Conservation (phyloP, 768 basidiomycete species). For the Russula abietina region DNA sequence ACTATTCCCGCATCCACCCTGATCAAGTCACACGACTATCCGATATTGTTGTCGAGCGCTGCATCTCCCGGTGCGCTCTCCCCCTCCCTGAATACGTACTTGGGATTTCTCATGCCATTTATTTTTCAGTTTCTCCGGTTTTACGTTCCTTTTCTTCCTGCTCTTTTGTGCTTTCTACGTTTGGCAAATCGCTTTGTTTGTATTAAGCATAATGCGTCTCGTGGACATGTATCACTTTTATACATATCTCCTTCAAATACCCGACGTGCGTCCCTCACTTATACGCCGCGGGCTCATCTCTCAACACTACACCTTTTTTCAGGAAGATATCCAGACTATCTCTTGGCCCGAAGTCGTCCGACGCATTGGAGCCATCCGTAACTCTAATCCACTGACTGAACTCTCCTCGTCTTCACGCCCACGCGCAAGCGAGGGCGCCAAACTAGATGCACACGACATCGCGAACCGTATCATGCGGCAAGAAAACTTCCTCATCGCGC, state of each 20-base stretch:
- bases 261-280: constrained; percentile 58
- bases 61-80: constrained; percentile 68
- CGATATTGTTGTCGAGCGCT: constrained; percentile 76
- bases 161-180: constrained; percentile 82
- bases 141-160: constrained; percentile 77
- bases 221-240: constrained; percentile 96
- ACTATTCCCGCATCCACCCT: constrained; percentile 74
- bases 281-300: constrained; percentile 19
- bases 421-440: constrained; percentile 66
- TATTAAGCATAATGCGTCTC: constrained; percentile 66
- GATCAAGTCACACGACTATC: constrained; percentile 63
- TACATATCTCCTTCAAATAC: constrained; percentile 87
- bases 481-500: constrained; percentile 95
- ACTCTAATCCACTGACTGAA: constrained; percentile 89
- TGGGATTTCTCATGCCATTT: background rate
- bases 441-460: constrained; percentile 95
- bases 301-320: constrained; percentile 21
- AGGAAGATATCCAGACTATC: constrained; percentile 97
- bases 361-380: constrained; percentile 81
- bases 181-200: constrained; percentile 82
- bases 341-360: constrained; percentile 94
- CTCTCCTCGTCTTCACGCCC: constrained; percentile 51
- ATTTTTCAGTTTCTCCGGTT: constrained; percentile 65
- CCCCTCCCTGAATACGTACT: background rate
- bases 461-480: constrained; percentile 97